Conservation (phyloP, 805 yeast species). For the Candida vartiovaarae region DNA sequence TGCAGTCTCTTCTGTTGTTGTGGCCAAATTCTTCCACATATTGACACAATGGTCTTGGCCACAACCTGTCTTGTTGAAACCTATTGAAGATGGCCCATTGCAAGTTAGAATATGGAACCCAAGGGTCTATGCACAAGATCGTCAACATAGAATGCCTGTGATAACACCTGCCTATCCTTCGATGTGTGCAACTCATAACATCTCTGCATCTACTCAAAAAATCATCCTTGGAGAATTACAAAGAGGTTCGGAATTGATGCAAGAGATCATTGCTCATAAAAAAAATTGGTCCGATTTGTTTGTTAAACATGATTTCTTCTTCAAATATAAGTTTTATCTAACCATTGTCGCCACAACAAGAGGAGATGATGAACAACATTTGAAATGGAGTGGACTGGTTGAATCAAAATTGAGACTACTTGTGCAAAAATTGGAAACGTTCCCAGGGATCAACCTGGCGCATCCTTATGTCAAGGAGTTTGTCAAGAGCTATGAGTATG, state of each 20-base stretch:
- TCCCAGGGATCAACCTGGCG: conserved; percentile 71
- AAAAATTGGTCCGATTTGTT: conserved; percentile 72
- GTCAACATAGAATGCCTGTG: conserved; percentile 93
- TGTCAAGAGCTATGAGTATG: conserved; percentile 43
- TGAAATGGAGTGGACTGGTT: conserved; percentile 88
- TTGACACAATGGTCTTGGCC: conserved; percentile 96
- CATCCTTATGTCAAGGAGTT: conserved; percentile 87
- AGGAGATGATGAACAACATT: conserved; percentile 72
- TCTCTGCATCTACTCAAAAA: conserved; percentile 79
- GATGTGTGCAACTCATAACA: conserved; percentile 98
- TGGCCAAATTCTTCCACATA: conserved; percentile 84
- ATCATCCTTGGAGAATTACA: conserved; percentile 73
- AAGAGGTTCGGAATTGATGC: conserved; percentile 68
- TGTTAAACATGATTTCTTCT: conserved; percentile 74
- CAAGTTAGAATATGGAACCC: conserved; percentile 98
- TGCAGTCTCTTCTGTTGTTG: conserved; percentile 86
- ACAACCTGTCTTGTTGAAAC: conserved; percentile 88
- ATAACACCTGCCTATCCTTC: conserved; percentile 98
- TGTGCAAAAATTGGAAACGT: conserved; percentile 75
- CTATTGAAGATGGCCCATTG: conserved; percentile 93
- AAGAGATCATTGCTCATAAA: conserved; percentile 56
- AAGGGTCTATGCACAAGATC: conserved; percentile 77
- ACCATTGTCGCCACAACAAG: conserved; percentile 74
- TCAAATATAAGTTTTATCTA: conserved; percentile 77
- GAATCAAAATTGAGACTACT: conserved; percentile 79